Conservation (phyloP, 208 protist genomes). For the Kentomonas sorsogonicus region DNA sequence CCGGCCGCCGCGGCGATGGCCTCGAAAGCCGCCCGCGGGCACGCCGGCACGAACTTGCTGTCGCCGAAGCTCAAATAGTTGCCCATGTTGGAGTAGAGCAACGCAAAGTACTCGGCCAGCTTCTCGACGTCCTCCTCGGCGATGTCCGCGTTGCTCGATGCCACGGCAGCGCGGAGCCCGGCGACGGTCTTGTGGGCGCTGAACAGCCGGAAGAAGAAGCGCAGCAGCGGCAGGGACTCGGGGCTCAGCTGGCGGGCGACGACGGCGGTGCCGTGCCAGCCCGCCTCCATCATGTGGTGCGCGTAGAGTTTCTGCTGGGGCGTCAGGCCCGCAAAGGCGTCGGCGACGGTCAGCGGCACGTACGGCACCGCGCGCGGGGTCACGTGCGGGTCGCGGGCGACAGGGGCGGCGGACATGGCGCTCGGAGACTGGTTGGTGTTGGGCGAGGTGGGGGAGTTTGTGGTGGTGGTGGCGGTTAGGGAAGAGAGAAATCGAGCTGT, state of each 20-base stretch:
- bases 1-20: slow-evolving; percentile 28
- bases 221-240: slow-evolving; percentile 56
- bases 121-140: slow-evolving; percentile 37
- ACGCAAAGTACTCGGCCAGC: slow-evolving; percentile 74
- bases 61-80: slow-evolving; percentile 93
- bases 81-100: slow-evolving; percentile 89
- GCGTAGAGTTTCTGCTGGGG: slow-evolving; percentile 74
- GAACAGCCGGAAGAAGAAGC: slow-evolving; percentile 41
- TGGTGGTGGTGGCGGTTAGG: too few relatives aligned
- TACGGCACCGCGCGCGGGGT: slow-evolving; percentile 64
- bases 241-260: slow-evolving; percentile 47
- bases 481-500: too few relatives aligned
- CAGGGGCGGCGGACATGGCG: too few relatives aligned
- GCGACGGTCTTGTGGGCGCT: slow-evolving; percentile 17
- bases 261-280: slow-evolving; percentile 50
- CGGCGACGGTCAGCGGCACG: slow-evolving; percentile 43
- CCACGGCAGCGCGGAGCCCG: slow-evolving; percentile 14
- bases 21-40: slow-evolving; percentile 42
- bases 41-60: slow-evolving; percentile 87
- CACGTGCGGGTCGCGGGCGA: slow-evolving; percentile 37
- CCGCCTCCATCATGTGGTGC: slow-evolving; percentile 61
- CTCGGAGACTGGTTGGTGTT: too few relatives aligned
- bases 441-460: too few relatives aligned
- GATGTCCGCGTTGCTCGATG: slow-evolving; percentile 14
- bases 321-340: slow-evolving; percentile 73